Evolutionary conservation across 176 grass and related monocot species (phyloP), one percentile per base, ranked within the genome.

Genomic region (Microstegium vimineum): DNA sequence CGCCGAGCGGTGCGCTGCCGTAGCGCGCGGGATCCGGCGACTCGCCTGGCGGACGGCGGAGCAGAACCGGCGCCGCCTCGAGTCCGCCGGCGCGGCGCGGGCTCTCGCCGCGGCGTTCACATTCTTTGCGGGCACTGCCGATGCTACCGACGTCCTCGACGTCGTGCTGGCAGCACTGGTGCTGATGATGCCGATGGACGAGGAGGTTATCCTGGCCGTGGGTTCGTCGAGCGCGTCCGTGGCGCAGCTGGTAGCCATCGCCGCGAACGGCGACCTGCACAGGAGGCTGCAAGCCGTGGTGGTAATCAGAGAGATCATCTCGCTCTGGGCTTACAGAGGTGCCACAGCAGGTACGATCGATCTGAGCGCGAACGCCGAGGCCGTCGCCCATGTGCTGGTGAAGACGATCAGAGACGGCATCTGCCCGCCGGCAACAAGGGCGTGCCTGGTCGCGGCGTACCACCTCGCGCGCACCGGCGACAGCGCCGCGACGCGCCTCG

Each of bases 391-490:
- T 11, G 89, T 60, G 5, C 0, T 94, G n/a, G 80, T 63, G 2
- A 89, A 71, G 63, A 78, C 90, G 15, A 66, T 94, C 64, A 75
- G 77, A 51, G 87, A 67, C 56, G 77, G 72, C 1, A 67, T 94
- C 34, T 91, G 80, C 5, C 47, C 38, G 10, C 79, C 79, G 25
- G 86, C 84, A 0, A 89, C 83, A 32, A 87, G 91, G 62, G 80
- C 92, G 2, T 49, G 89, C 51, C 66, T 94, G 35, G 20, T 81
- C 27, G 46, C 86, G 22, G 73, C 86, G 32, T 87, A 78, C 89
- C 75, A 82, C 43, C 40, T 91, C 36, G 64, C 83, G 14, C 28
- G 14, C 25, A 2, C 10, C 25, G 80, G 69, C 22, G 75, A 62
- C 9, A 62, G 46, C 81, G 20, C 32, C 34, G 76, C 75, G 13